A percentile compares a stretch with the other conserved stretches of the same genome.
phyloP scores from a whole-genome alignment of 2,329 filamentous ascomycete genomes.

The Monosporascus sp. region DNA sequence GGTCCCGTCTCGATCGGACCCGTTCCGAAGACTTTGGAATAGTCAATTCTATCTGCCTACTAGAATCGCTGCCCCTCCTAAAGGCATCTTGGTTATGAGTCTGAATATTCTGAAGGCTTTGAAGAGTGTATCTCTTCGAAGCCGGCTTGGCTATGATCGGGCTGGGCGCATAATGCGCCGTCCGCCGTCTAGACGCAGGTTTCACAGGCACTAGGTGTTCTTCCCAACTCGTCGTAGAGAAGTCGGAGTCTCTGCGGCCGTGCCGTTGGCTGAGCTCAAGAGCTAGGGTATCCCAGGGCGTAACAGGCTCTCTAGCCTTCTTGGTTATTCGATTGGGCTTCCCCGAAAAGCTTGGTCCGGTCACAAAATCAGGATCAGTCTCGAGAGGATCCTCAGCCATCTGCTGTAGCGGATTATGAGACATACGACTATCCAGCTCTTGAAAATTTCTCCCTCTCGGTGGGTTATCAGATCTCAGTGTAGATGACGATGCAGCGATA shows the following conservation, averaged over 20 bases:
- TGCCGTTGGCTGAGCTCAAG: slow-evolving; percentile 4
- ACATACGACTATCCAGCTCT: slow-evolving; percentile 9
- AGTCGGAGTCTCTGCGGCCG: slow-evolving; percentile 9
- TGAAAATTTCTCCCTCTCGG: slow-evolving; percentile 5
- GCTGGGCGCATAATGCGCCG: slow-evolving; percentile 11
- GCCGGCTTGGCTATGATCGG: slow-evolving; percentile 7
- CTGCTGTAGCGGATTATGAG: slow-evolving; percentile 15
- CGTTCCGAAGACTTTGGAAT: slow-evolving; percentile 6
- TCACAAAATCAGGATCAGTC: background rate
- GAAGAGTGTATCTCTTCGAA: slow-evolving; percentile 15
- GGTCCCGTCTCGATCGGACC: slow-evolving; percentile 10
- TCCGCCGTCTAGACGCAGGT: slow-evolving; percentile 11
- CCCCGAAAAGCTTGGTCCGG: background rate
- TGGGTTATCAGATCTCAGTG: slow-evolving; percentile 6
- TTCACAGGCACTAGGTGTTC: slow-evolving; percentile 6
- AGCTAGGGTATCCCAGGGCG: slow-evolving; percentile 1
- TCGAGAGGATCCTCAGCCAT: background rate
- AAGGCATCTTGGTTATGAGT: slow-evolving; percentile 6
- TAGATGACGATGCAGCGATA: slow-evolving; percentile 8
- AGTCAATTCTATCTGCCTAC: slow-evolving; percentile 9
- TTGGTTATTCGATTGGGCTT: slow-evolving; percentile 4
- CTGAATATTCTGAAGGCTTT: slow-evolving; percentile 15
- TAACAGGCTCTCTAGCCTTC: background rate
- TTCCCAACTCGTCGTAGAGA: slow-evolving; percentile 5
- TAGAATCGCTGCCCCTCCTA: slow-evolving; percentile 7